Evolutionary conservation across 1,284 basidiomycete species (phyloP).

Genomic region (Vanrija pseudolonga): DNA sequence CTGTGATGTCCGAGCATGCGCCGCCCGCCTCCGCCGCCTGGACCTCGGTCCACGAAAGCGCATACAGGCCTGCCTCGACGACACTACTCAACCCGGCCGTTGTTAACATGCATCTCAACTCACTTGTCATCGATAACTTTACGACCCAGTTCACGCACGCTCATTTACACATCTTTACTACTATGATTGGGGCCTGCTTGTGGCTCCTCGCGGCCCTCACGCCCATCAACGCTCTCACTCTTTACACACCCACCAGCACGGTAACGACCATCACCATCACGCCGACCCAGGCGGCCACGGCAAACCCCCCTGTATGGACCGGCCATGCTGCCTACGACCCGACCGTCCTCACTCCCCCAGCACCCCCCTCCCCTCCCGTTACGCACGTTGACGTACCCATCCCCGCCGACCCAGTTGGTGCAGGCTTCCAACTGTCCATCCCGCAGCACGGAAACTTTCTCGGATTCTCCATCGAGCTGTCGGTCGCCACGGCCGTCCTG

Average conservation of each 20-base stretch:
- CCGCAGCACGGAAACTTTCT: constrained; percentile 60
- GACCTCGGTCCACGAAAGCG: no score
- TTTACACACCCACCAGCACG: constrained; percentile 23
- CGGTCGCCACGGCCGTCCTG: constrained; percentile 60
- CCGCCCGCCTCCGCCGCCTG: no score
- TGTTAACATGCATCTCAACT: no score
- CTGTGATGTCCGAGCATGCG: no score
- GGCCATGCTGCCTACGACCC: constrained; percentile 43
- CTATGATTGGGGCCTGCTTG: no score
- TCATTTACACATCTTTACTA: no score
- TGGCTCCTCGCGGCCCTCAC: not conserved
- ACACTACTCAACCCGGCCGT: no score
- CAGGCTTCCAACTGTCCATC: constrained; percentile 46
- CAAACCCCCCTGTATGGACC: constrained; percentile 17
- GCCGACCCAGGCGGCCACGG: constrained; percentile 9
- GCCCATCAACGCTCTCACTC: constrained; percentile 19
- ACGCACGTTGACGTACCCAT: constrained; percentile 24
- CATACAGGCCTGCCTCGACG: no score
- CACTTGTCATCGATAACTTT: no score
- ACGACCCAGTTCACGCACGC: no score
- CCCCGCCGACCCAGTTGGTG: constrained; percentile 17
- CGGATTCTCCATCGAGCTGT: constrained; percentile 70
- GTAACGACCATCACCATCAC: constrained; percentile 17
- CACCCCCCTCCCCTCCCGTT: constrained; percentile 30
- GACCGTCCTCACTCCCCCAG: constrained; percentile 27